Base-by-base conservation (phyloP, 163 green algal genomes). In the Scenedesmus sp. region DNA sequence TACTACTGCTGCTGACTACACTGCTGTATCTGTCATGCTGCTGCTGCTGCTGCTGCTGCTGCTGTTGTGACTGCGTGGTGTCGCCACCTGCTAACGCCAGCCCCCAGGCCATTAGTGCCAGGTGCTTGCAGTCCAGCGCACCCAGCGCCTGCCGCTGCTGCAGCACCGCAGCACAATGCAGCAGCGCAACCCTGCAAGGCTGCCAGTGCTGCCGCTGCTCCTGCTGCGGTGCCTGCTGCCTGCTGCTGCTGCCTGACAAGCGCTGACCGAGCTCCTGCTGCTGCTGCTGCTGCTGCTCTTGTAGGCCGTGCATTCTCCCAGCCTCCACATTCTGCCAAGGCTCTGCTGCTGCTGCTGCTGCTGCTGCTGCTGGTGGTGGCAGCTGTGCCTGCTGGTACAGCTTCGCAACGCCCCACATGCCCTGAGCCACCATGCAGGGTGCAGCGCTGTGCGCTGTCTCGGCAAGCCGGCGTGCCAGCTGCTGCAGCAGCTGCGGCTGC, bases 171-270 rank as follows among this genome's bases (percentile, higher is more conserved):
- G 61, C 9, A 37, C 85, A 90, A n/a, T 61, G 85, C 70, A 73
- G 43, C 46, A 90, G 72, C 10, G n/a, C 51, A 5, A 16, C 37
- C 0, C 44, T 30, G n/a, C 85, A 84, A 1, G 15, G 72, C 46
- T 85, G 85, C 86, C 73, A 91, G 43, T 86, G 86, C 73, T 49
- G 72, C 72, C 10, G 53, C 40, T 80, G 53, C 76, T 86, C 40
- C 78, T 44, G 86, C 70, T 90, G 73, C 72, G 10, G 46, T 10
- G 46, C 7, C 46, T 70, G 56, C 86, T 40, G 44, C n/a, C 56
- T 61, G 68, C 37, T 88, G 83, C 59, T 70, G 59, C 83, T 81
- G 59, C 59, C n/a, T 82, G 46, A 7, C 46, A 56, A 7, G 12
- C 70, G 46, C 46, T 43, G 59, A 15, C 30, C 18, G 4, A 30